These are phyloP conservation scores for Phyllosticta ampelicida DNA, from an alignment of 2,329 filamentous ascomycete genomes.

Conservation along the genomic window DNA sequence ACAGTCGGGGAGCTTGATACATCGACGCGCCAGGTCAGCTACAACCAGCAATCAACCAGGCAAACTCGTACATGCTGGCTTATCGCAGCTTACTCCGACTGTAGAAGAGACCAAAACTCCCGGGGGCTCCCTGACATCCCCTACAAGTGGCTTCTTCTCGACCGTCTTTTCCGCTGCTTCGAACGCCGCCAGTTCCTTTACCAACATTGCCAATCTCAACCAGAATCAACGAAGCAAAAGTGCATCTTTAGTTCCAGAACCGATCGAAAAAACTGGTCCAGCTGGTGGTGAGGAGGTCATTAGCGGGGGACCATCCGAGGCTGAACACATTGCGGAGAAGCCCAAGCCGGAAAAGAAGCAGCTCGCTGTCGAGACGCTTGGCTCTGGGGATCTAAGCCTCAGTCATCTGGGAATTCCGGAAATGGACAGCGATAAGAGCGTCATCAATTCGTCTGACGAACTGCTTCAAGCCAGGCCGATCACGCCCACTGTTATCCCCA, in stretches of 20 bases:
- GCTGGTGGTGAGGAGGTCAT: constrained; percentile 34
- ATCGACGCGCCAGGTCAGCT: constrained; percentile 52
- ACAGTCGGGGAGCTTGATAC: constrained; percentile 60
- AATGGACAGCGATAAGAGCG: constrained; percentile 44
- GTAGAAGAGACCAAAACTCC: constrained; percentile 57
- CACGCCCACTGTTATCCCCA: constrained; percentile 23
- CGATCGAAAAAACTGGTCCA: constrained; percentile 20
- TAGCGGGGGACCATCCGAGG: constrained; percentile 18
- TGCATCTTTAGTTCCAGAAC: constrained; percentile 13
- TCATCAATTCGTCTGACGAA: constrained; percentile 48
- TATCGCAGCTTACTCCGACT: constrained; percentile 59
- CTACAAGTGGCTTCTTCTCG: constrained; percentile 68
- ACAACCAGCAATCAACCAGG: constrained; percentile 55
- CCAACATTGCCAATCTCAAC: constrained; percentile 44
- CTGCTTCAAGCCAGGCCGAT: constrained; percentile 28
- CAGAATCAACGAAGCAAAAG: constrained; percentile 34
- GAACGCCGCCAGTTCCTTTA: constrained; percentile 78
- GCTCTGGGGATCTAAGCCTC: constrained; percentile 77
- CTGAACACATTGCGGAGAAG: constrained; percentile 11
- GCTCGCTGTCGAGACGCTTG: constrained; percentile 77
- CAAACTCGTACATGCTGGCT: constrained; percentile 70
- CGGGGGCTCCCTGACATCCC: constrained; percentile 41
- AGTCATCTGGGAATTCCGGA: constrained; percentile 75
- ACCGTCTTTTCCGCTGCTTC: constrained; percentile 88
- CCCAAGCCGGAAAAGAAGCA: constrained; percentile 38